These are phyloP conservation scores for Erodium maritimum DNA, from an alignment of 345 rosid genomes.

Conservation along the genomic window DNA sequence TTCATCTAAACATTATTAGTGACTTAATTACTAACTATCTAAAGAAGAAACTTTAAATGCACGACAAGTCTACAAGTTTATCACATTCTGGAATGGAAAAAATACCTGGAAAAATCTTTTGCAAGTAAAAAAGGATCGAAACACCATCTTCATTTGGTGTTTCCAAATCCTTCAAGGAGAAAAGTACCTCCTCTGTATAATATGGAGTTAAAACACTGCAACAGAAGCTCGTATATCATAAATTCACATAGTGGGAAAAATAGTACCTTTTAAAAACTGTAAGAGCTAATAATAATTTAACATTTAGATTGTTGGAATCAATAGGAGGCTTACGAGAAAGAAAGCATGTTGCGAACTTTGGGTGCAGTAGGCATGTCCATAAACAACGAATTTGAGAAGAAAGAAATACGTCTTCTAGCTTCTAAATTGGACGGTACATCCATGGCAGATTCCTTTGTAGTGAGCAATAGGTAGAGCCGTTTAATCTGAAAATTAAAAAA, in stretches of 20 bases:
- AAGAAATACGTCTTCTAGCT: slow-evolving; percentile 95
- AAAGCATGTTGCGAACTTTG: slow-evolving; percentile 98
- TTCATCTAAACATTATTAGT: slow-evolving; percentile 43
- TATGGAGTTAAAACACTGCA: slow-evolving; percentile 89
- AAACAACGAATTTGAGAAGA: slow-evolving; percentile 94
- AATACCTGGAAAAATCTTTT: slow-evolving; percentile 93
- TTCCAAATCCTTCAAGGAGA: slow-evolving; percentile 68
- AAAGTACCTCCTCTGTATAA: slow-evolving; percentile 85
- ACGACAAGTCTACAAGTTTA: not conserved
- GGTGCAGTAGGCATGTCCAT: slow-evolving; percentile 98
- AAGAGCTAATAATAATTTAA: too few relatives aligned
- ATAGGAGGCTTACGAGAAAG: slow-evolving; percentile 78
- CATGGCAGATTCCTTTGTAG: slow-evolving; percentile 99
- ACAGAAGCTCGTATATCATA: slow-evolving; percentile 7
- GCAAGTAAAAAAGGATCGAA: slow-evolving; percentile 86
- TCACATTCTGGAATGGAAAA: not conserved
- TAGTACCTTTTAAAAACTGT: too few relatives aligned
- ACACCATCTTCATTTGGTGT: slow-evolving; percentile 92
- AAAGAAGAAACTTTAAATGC: not conserved
- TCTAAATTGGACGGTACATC: slow-evolving; percentile 99
- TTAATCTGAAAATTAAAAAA: slow-evolving; percentile 12
- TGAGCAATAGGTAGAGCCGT: slow-evolving; percentile 49
- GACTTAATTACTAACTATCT: not conserved
- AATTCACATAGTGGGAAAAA: slow-evolving; percentile 1
- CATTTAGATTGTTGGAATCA: not conserved